A percentile compares a stretch with the other conserved stretches of the same genome.
Evolutionary conservation across 441 rosid genomes (phyloP).

Genomic region (Gossypium davidsonii): DNA sequence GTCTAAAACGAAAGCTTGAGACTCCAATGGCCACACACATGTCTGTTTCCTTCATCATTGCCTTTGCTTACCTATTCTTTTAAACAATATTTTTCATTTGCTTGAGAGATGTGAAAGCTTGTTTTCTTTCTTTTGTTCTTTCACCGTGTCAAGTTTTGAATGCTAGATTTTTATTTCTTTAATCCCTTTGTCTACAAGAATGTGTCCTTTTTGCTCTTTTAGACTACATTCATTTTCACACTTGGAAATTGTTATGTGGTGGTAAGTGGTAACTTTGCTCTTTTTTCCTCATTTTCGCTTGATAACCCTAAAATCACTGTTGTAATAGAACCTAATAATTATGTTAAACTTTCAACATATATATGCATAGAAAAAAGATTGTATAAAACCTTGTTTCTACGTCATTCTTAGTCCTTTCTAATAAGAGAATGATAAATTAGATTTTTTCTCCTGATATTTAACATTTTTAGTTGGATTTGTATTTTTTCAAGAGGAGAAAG

Average conservation of each 20-base stretch:
- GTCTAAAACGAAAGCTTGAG: neutral
- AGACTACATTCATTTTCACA: neutral
- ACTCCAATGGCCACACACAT: neutral
- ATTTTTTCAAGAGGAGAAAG: too few species aligned
- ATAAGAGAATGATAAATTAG: too few species aligned
- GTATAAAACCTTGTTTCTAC: too few species aligned
- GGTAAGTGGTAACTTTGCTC: neutral
- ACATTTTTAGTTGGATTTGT: too few species aligned
- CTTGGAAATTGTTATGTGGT: neutral
- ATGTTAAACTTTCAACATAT: neutral
- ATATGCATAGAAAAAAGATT: too few species aligned
- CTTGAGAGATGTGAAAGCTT: slow-evolving; percentile 1
- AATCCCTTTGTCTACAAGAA: slow-evolving; percentile 6
- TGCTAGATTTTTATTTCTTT: neutral
- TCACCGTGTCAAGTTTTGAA: slow-evolving; percentile 2
- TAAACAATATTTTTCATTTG: neutral
- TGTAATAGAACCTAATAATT: neutral
- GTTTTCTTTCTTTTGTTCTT: slow-evolving; percentile 5
- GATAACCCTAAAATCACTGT: neutral
- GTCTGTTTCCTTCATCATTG: neutral
- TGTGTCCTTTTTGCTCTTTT: neutral
- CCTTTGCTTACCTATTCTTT: neutral
- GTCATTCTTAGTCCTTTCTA: fast-evolving
- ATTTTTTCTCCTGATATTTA: too few species aligned
- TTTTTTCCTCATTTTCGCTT: neutral